phyloP scores from a whole-genome alignment of 345 rosid genomes.

The Eutrema yunnanense region DNA sequence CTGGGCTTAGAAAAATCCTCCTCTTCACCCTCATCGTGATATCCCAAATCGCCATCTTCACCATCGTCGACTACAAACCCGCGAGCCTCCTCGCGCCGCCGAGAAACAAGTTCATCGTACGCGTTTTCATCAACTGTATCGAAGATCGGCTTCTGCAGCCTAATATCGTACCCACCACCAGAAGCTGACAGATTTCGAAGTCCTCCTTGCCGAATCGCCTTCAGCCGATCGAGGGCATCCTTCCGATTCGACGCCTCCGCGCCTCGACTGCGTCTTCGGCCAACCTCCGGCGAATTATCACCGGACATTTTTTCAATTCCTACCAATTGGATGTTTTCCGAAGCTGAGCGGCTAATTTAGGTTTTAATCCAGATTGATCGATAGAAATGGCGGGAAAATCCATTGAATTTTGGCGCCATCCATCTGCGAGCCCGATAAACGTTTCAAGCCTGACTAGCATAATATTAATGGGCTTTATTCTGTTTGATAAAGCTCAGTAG shows the following conservation, averaged over 20 bases:
- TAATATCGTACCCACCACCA: constrained; percentile 54
- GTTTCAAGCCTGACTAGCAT: background rate
- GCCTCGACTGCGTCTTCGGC: constrained; percentile 52
- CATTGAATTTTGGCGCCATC: constrained; percentile 27
- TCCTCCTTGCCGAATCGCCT: constrained; percentile 66
- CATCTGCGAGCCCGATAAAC: background rate
- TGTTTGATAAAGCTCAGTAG: background rate
- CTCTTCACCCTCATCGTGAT: constrained; percentile 79
- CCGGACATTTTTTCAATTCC: constrained; percentile 27
- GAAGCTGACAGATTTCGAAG: constrained; percentile 46
- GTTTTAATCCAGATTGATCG: background rate
- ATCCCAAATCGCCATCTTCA: constrained; percentile 72
- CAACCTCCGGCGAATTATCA: constrained; percentile 36
- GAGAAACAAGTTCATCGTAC: constrained; percentile 65
- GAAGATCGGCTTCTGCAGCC: constrained; percentile 63
- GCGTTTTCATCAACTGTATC: constrained; percentile 76
- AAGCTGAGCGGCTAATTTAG: background rate
- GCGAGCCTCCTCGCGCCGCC: constrained; percentile 69
- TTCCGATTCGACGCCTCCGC: constrained; percentile 47
- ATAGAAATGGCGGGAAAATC: constrained; percentile 30
- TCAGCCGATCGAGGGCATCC: constrained; percentile 65
- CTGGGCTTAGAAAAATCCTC: constrained; percentile 83
- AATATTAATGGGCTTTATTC: background rate
- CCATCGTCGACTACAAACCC: constrained; percentile 78
- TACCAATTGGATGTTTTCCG: background rate